These are phyloP conservation scores for Cymodocea nodosa DNA, from an alignment of 116 monocot genomes.

Conservation along the genomic window DNA sequence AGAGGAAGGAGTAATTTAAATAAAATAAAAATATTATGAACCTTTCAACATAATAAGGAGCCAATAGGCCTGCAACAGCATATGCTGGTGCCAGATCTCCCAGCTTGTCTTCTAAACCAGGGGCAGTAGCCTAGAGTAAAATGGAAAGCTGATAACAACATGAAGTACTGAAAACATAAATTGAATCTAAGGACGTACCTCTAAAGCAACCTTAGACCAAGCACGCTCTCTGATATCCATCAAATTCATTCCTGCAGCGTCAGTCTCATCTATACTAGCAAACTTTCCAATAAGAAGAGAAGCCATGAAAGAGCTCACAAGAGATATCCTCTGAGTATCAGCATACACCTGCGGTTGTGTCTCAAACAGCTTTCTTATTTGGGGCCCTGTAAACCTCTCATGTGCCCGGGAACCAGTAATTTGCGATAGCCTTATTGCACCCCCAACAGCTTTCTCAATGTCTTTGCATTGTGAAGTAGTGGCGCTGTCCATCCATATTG, in stretches of 20 bases:
- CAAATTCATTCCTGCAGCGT: slow-evolving; percentile 95
- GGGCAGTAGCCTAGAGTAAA: slow-evolving; percentile 67
- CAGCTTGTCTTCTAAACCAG: slow-evolving; percentile 75
- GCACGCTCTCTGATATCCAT: slow-evolving; percentile 63
- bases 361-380: slow-evolving; percentile 70
- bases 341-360: slow-evolving; percentile 44
- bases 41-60: slow-evolving; percentile 84
- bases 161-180: background rate
- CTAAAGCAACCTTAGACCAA: slow-evolving; percentile 70
- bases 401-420: slow-evolving; percentile 85
- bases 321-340: slow-evolving; percentile 88
- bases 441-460: slow-evolving; percentile 72
- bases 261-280: slow-evolving; percentile 81
- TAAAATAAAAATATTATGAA: background rate
- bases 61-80: slow-evolving; percentile 68
- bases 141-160: background rate
- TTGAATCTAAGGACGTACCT: slow-evolving; percentile 22
- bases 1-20: background rate
- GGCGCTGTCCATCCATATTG: slow-evolving; percentile 97
- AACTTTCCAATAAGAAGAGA: slow-evolving; percentile 64
- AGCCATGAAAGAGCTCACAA: slow-evolving; percentile 95
- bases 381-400: slow-evolving; percentile 92
- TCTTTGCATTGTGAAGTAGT: slow-evolving; percentile 81
- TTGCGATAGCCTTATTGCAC: slow-evolving; percentile 64
- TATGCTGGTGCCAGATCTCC: slow-evolving; percentile 76